Conservation (phyloP, 352 stramenopile genomes). For the Phytophthora lateralis region DNA sequence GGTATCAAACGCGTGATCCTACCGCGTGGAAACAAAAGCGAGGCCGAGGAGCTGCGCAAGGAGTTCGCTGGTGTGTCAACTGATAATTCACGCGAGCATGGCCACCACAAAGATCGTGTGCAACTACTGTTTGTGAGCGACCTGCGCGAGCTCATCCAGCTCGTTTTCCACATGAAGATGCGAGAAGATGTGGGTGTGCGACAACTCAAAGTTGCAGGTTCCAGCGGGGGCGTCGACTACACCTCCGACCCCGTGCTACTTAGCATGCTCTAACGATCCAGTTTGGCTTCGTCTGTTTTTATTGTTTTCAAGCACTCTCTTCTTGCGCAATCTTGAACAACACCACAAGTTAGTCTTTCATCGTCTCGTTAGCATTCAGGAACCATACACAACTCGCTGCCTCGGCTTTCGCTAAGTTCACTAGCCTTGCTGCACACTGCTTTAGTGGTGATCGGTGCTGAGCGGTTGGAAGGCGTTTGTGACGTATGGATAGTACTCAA, state of each 20-base stretch:
- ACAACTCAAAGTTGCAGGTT: conserved; percentile 10
- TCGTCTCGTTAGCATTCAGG: conserved; percentile 14
- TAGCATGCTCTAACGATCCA: conserved; percentile 52
- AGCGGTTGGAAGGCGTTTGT: conserved; percentile 81
- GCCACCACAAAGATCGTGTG: conserved; percentile 36
- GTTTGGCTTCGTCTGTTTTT: conserved; percentile 26
- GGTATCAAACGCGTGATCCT: conserved; percentile 86
- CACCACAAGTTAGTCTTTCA: conserved; percentile 17
- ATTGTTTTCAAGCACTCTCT: conserved; percentile 19
- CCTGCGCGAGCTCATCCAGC: conserved; percentile 62
- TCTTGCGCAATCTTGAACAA: conserved; percentile 21
- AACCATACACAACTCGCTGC: conserved; percentile 13
- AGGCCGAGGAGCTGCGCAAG: conserved; percentile 70
- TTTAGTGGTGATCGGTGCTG: conserved; percentile 33
- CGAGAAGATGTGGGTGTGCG: conserved; percentile 39
- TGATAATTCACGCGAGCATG: conserved; percentile 21
- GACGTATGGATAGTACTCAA: conserved; percentile 87
- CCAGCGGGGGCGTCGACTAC: conserved; percentile 27
- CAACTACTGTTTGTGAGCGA: conserved; percentile 75
- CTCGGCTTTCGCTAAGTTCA: conserved; percentile 6
- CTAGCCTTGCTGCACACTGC: conserved; percentile 4
- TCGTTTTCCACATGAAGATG: conserved; percentile 75
- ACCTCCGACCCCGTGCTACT: conserved; percentile 38
- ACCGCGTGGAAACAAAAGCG: conserved; percentile 72
- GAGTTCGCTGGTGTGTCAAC: conserved; percentile 51